Conservation (phyloP, 139 green algal genomes). For the Penium margaritaceum region DNA sequence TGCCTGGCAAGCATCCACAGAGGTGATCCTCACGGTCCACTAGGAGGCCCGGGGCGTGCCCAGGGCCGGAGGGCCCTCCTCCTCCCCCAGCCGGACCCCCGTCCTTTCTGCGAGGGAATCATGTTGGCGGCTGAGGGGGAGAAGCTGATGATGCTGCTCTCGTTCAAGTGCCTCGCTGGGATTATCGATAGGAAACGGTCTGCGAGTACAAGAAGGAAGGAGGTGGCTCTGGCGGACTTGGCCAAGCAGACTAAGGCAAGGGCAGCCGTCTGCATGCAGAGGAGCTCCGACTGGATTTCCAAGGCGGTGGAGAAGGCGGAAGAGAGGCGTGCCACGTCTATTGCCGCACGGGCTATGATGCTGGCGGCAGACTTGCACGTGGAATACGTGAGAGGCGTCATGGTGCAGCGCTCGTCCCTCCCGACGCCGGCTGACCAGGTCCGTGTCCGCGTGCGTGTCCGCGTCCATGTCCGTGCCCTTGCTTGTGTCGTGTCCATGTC, state of each 20-base stretch:
- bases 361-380: not conserved
- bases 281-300: not conserved
- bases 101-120: not conserved
- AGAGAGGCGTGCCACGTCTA: not conserved
- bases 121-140: not conserved
- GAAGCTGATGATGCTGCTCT: not conserved
- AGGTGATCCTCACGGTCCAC: not conserved
- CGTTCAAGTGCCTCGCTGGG: not conserved
- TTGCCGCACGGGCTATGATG: not conserved
- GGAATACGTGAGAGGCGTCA: not conserved
- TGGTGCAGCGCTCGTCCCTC: too few species aligned
- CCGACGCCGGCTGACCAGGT: not conserved
- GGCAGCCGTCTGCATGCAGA: not conserved
- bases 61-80: not conserved
- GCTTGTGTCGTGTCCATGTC: not conserved
- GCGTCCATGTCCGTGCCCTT: not conserved
- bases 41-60: not conserved
- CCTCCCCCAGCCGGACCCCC: not conserved
- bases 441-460: not conserved
- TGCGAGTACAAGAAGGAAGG: too few species aligned
- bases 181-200: not conserved
- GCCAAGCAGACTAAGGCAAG: too few species aligned
- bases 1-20: not conserved
- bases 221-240: too few species aligned
- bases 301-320: not conserved